Percentiles rank a stretch among this genome's conserved stretches.
Conservation (phyloP, 345 rosid species). For the Physaria fendleri region DNA sequence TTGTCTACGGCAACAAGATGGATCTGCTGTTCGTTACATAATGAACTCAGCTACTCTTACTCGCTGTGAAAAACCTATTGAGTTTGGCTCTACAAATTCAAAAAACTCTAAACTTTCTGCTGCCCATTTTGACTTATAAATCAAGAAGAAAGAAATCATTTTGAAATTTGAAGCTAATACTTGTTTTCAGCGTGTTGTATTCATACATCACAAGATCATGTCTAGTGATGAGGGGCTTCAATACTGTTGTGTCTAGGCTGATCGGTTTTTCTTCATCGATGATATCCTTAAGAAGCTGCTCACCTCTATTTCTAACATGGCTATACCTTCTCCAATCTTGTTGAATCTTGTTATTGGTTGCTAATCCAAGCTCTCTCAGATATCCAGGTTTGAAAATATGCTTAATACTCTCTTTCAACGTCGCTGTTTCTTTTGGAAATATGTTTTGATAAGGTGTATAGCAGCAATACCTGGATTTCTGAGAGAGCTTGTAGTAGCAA, state of each 20-base stretch:
- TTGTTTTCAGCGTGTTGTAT: slow-evolving; percentile 39
- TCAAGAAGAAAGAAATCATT: neutral
- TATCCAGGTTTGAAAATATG: slow-evolving; percentile 50
- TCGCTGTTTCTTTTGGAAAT: too few relatives aligned
- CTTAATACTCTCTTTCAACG: too few relatives aligned
- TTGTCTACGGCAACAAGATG: slow-evolving; percentile 32
- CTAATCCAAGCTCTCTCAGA: slow-evolving; percentile 43
- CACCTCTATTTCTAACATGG: slow-evolving; percentile 6
- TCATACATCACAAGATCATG: slow-evolving; percentile 37
- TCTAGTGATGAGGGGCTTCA: slow-evolving; percentile 32
- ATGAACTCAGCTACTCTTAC: slow-evolving; percentile 31
- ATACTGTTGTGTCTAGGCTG: slow-evolving; percentile 36
- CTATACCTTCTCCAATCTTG: slow-evolving; percentile 1
- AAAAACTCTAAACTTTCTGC: too few relatives aligned
- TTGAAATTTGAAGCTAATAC: neutral
- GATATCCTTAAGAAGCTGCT: slow-evolving; percentile 25
- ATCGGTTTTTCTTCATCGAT: slow-evolving; percentile 28
- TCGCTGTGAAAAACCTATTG: slow-evolving; percentile 31
- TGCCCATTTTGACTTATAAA: neutral
- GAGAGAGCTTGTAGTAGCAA: slow-evolving; percentile 48
- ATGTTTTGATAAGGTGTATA: too few relatives aligned
- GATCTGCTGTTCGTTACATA: slow-evolving; percentile 25
- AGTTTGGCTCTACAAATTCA: slow-evolving; percentile 33
- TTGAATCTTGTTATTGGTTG: slow-evolving; percentile 30
- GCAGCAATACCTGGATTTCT: slow-evolving; percentile 47